Evolutionary conservation across 768 basidiomycete genomes (phyloP).

Genomic region (Lentinus brumalis): DNA sequence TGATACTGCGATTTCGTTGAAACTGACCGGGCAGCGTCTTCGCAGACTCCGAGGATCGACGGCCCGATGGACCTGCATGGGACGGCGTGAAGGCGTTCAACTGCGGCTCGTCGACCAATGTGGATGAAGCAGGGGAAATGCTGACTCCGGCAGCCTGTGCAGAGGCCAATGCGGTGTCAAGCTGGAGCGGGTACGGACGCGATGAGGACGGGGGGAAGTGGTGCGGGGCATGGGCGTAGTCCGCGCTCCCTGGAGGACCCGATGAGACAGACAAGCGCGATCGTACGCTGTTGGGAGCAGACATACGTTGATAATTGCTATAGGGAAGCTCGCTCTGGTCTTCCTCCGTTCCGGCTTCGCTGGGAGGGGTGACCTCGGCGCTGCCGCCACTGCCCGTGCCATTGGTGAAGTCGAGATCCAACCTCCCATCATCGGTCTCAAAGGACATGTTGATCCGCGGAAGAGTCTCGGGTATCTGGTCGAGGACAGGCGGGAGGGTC

Average conservation of each 20-base stretch:
- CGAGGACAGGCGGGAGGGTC: slow-evolving; percentile 19
- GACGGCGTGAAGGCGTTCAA: not conserved
- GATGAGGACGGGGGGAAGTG: slow-evolving; percentile 41
- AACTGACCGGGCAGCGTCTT: slow-evolving; percentile 59
- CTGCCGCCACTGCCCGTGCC: slow-evolving; percentile 7
- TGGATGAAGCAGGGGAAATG: slow-evolving; percentile 41
- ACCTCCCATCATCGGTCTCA: slow-evolving; percentile 56
- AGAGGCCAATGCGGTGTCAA: slow-evolving; percentile 49
- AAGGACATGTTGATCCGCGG: slow-evolving; percentile 47
- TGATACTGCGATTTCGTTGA: slow-evolving; percentile 59
- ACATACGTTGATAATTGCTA: slow-evolving; percentile 15
- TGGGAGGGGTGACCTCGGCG: slow-evolving; percentile 14
- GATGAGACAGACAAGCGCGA: slow-evolving; percentile 29
- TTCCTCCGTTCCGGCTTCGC: slow-evolving; percentile 23
- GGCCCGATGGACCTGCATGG: slow-evolving; percentile 13
- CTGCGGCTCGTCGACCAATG: slow-evolving; percentile 37
- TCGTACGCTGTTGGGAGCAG: slow-evolving; percentile 26
- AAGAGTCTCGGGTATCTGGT: slow-evolving; percentile 23
- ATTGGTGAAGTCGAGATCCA: slow-evolving; percentile 53
- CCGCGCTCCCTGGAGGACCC: slow-evolving; percentile 20
- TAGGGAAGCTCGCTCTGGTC: slow-evolving; percentile 25
- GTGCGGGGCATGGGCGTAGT: slow-evolving; percentile 25
- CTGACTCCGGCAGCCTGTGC: slow-evolving; percentile 15
- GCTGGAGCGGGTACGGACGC: slow-evolving; percentile 56
- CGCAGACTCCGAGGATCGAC: slow-evolving; percentile 73